phyloP scores from a whole-genome alignment of 2,329 filamentous ascomycete genomes.

The Cadophora sp. region DNA sequence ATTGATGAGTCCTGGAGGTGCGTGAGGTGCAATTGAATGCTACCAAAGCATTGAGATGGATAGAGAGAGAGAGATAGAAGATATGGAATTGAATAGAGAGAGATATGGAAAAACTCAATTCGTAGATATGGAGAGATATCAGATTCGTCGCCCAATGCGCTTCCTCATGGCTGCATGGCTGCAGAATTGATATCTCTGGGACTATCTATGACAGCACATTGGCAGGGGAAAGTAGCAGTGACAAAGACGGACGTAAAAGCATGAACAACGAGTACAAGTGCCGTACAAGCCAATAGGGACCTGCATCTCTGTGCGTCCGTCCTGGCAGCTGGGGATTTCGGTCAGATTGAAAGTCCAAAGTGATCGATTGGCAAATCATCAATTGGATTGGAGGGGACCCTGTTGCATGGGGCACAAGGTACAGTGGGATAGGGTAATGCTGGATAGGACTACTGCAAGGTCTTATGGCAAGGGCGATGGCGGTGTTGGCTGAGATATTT shows the following conservation, averaged over 20 bases:
- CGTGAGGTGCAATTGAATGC: background rate
- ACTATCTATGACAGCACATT: constrained; percentile 8
- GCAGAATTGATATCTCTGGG: constrained; percentile 13
- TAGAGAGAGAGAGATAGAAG: background rate
- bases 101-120: background rate
- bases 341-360: background rate
- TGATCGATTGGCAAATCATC: background rate
- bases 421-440: constrained; percentile 9
- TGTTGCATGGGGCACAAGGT: background rate
- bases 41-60: background rate
- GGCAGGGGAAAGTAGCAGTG: constrained; percentile 9
- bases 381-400: constrained; percentile 13
- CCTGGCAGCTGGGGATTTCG: background rate
- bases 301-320: background rate
- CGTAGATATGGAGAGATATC: constrained; percentile 9
- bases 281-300: constrained; percentile 2
- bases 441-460: background rate
- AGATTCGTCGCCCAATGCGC: background rate
- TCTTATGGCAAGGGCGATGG: background rate
- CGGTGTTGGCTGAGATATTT: background rate
- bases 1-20: background rate
- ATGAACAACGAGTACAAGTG: constrained; percentile 1
- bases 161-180: constrained; percentile 3
- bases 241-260: constrained; percentile 14
- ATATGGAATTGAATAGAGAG: constrained; percentile 1